phyloP scores from a whole-genome alignment of 306 rosid genomes.

The Amphicarpaea edgeworthii region DNA sequence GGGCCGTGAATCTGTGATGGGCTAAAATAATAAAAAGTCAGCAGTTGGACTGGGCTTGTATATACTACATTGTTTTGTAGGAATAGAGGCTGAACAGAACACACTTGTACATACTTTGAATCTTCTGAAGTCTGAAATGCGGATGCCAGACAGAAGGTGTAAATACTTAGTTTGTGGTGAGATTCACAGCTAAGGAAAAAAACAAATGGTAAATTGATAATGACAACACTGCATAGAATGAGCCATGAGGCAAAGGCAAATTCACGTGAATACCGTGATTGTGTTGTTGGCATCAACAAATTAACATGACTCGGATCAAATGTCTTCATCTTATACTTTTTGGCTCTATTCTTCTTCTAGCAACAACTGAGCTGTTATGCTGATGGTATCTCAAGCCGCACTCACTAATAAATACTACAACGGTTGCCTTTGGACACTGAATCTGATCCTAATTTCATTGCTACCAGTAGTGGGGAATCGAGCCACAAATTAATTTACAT shows the following conservation, averaged over 20 bases:
- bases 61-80: not conserved
- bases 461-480: not conserved
- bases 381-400: slow-evolving; percentile 22
- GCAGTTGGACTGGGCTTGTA: not conserved
- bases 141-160: not conserved
- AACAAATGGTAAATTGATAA: not conserved
- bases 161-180: not conserved
- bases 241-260: not conserved
- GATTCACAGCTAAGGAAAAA: not conserved
- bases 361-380: not conserved
- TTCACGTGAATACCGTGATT: slow-evolving; percentile 33
- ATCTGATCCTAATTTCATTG: slow-evolving; percentile 30
- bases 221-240: slow-evolving; percentile 15
- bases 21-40: no score
- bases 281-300: slow-evolving; percentile 39
- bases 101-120: not conserved
- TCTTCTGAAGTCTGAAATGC: not conserved
- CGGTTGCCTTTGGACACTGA: not conserved
- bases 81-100: not conserved
- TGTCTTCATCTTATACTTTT: slow-evolving; percentile 40
- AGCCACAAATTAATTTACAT: not conserved
- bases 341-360: slow-evolving; percentile 16
- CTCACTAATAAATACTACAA: not conserved
- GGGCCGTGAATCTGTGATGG: no score
- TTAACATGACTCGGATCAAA: not conserved